Conservation (phyloP, 257 asterid genomes). For the Solanum megistacrolobum region DNA sequence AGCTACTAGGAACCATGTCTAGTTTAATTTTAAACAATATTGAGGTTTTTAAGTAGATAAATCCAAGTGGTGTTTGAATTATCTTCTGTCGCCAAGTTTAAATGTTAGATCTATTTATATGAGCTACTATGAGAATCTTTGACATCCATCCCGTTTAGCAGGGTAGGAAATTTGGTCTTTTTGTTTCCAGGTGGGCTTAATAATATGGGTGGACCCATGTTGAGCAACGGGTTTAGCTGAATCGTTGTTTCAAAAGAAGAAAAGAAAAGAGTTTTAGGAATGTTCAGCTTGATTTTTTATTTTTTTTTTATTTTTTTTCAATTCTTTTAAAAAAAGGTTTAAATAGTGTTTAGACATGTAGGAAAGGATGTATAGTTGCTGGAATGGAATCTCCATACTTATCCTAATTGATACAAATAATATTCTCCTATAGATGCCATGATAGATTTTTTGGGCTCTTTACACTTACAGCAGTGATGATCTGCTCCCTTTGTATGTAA, state of each 20-base stretch:
- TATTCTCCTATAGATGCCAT: not conserved
- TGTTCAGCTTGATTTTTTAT: not conserved
- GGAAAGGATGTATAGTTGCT: not conserved
- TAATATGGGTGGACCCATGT: not conserved
- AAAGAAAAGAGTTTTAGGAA: not conserved
- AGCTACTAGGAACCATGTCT: not conserved
- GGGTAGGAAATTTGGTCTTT: not conserved
- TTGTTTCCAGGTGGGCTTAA: not conserved
- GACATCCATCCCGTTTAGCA: not conserved
- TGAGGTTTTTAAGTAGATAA: not conserved
- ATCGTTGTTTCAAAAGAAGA: not conserved
- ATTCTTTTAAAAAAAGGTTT: not conserved
- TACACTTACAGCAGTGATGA: not conserved
- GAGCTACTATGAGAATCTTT: not conserved
- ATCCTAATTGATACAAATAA: not conserved
- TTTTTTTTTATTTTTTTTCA: too few species aligned
- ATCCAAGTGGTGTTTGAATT: not conserved
- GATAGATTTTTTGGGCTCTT: not conserved
- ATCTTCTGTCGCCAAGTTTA: not conserved
- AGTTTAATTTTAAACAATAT: not conserved
- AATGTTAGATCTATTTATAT: not conserved
- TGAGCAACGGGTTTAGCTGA: not conserved
- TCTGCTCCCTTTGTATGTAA: not conserved
- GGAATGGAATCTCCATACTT: not conserved
- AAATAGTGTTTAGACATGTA: not conserved